Percentiles rank a stretch among this genome's conserved stretches.
Evolutionary conservation across 176 grass and related monocot genomes (phyloP).

Genomic region (Oropetium thomaeum): DNA sequence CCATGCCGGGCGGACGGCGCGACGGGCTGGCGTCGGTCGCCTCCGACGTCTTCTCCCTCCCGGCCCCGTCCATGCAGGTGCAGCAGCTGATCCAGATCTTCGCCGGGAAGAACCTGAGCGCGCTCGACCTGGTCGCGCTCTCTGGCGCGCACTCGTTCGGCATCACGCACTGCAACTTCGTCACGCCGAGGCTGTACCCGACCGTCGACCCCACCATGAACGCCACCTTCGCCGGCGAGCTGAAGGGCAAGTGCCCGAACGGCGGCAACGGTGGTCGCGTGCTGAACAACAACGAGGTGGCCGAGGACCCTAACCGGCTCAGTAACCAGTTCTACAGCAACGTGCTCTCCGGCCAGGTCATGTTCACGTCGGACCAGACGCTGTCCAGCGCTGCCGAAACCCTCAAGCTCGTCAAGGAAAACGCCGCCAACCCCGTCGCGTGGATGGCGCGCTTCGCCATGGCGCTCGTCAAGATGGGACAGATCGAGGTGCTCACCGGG

Average conservation of each 20-base stretch:
- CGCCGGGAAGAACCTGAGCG: conserved; percentile 21
- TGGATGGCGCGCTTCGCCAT: conserved; percentile 39
- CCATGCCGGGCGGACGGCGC: conserved; percentile 49
- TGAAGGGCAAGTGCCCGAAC: conserved; percentile 24
- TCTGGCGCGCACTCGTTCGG: conserved; percentile 65
- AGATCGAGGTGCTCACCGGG: conserved; percentile 42
- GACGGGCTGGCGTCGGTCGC: conserved; percentile 37
- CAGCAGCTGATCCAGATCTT: conserved; percentile 32
- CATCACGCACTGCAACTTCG: conserved; percentile 38
- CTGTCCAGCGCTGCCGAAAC: conserved; percentile 10
- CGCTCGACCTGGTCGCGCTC: conserved; percentile 50
- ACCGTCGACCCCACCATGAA: conserved; percentile 37
- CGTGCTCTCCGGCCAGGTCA: conserved; percentile 9
- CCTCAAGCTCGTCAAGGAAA: conserved; percentile 15
- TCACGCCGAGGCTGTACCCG: conserved; percentile 50
- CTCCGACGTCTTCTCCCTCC: conserved; percentile 27
- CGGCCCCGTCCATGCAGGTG: conserved; percentile 17
- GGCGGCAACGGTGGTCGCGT: not conserved
- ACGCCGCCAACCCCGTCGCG: not conserved
- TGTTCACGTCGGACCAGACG: conserved; percentile 54
- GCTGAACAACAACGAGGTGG: conserved; percentile 26
- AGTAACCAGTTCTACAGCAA: conserved; percentile 40
- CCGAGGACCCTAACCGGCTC: conserved; percentile 11
- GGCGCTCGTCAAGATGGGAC: conserved; percentile 54
- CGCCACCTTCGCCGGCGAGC: not conserved